Evolutionary conservation across 345 rosid species (phyloP), one percentile per base, ranked within the genome.

Genomic region (Viola odorata): DNA sequence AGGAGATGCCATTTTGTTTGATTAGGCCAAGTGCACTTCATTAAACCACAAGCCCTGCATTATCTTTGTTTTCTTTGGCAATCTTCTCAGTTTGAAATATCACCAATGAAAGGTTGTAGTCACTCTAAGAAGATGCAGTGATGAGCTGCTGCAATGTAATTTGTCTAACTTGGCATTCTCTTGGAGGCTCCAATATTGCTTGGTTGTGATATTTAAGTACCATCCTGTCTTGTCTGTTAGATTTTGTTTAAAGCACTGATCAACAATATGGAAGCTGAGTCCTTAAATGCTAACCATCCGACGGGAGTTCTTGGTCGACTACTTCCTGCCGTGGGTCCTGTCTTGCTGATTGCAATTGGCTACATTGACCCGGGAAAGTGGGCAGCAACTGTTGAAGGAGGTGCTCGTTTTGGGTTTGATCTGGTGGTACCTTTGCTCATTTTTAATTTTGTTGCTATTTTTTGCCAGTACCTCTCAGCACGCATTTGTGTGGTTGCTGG

Each of bases 331-430:
- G 44, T 84, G 66, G 70, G 83, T 51, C 96, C 96, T 0, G 96
- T 71, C 13, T 84, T 91, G 75, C 71, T 95, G 72, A 75, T 91
- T 69, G 74, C 99, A 60, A 63, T 86, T 15, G 89, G 89, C 68
- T 95, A 95, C 78, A 78, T 95, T 50, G 97, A 95, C 76, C 97
- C 96, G 47, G 96, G 96, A 54, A 95, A 91, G 78, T 91, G 97
- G 99, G 96, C 80, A 45, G 88, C 89, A 55, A 73, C 75, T 49
- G 67, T 95, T n/a, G 98, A 95, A 72, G 98, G 89, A 60, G 98
- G 97, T 80, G 87, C 96, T 10, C 89, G 80, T 57, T 95, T 80
- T 67, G 99, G 97, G 70, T 61, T 69, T 79, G 94, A 86, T 63
- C 80, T 95, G 72, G 79, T 83, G 45, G 73, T 74, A 12, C 66